These are phyloP conservation scores for Akanthomyces dipterigenus DNA, from an alignment of 2,329 filamentous ascomycete species.

Conservation along the genomic window DNA sequence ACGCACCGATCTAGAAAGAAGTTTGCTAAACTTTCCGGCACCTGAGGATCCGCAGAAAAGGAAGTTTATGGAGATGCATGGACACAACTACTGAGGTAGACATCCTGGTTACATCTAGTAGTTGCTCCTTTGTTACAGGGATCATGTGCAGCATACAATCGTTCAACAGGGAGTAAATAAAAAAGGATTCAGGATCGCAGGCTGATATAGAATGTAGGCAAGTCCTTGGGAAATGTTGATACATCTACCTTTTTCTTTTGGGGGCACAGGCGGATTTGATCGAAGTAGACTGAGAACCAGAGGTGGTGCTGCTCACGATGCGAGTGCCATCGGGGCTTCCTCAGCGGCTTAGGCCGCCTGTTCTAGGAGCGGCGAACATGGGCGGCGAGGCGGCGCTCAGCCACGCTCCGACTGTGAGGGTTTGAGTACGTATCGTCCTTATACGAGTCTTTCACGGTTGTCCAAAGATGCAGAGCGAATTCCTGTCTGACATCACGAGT, in stretches of 20 bases:
- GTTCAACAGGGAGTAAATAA: too few species aligned
- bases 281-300: background rate
- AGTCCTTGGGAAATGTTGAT: too few species aligned
- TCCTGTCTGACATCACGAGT: too few species aligned
- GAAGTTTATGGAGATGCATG: background rate
- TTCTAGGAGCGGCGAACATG: background rate
- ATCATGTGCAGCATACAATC: too few species aligned
- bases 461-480: too few species aligned
- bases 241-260: too few species aligned
- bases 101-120: background rate
- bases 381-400: background rate
- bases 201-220: too few species aligned
- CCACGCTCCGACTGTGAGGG: background rate
- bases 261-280: background rate
- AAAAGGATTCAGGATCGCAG: too few species aligned
- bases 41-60: background rate
- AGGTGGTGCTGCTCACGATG: background rate
- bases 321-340: slow-evolving; percentile 13
- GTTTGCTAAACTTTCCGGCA: slow-evolving; percentile 14
- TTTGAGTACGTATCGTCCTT: background rate
- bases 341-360: slow-evolving; percentile 11
- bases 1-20: slow-evolving; percentile 21
- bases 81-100: background rate
- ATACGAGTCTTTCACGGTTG: too few species aligned
- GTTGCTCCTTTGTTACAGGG: too few species aligned